Percentiles rank a stretch among this genome's conserved stretches.
Evolutionary conservation across 257 asterid genomes (phyloP).

Genomic region (Salvia splendens): DNA sequence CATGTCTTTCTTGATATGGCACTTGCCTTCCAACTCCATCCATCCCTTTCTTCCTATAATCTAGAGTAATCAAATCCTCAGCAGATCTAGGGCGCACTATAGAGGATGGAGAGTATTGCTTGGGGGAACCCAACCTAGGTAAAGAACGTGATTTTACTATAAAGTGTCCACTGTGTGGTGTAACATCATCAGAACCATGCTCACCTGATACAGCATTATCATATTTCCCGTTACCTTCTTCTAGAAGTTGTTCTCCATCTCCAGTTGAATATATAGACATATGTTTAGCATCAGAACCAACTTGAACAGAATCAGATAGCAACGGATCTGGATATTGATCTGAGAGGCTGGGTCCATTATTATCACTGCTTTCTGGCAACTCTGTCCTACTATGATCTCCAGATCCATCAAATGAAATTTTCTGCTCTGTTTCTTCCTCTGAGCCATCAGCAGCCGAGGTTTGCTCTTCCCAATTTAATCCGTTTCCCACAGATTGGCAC

Average conservation of each 20-base stretch:
- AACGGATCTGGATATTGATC: slow-evolving; percentile 51
- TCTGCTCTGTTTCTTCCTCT: slow-evolving; percentile 59
- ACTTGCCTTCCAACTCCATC: slow-evolving; percentile 42
- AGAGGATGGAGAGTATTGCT: slow-evolving; percentile 26
- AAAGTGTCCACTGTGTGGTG: slow-evolving; percentile 42
- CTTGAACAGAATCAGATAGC: slow-evolving; percentile 63
- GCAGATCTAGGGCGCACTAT: slow-evolving; percentile 61
- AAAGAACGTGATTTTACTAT: slow-evolving; percentile 71
- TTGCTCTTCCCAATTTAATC: slow-evolving; percentile 61
- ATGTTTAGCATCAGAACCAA: slow-evolving; percentile 48
- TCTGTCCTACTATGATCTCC: slow-evolving; percentile 40
- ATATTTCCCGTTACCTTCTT: slow-evolving; percentile 46
- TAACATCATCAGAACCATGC: slow-evolving; percentile 45
- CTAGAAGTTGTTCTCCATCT: slow-evolving; percentile 51
- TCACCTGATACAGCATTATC: slow-evolving; percentile 48
- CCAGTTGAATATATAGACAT: slow-evolving; percentile 53
- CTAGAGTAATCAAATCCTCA: slow-evolving; percentile 57
- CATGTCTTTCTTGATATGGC: slow-evolving; percentile 43
- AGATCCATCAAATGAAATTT: slow-evolving; percentile 56
- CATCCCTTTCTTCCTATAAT: slow-evolving; percentile 45
- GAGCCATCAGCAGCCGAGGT: slow-evolving; percentile 48
- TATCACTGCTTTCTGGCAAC: slow-evolving; percentile 44
- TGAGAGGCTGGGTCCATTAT: slow-evolving; percentile 36
- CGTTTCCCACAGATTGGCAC: slow-evolving; percentile 68
- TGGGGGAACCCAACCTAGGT: slow-evolving; percentile 61